These are phyloP conservation scores for Akanthomyces muscarius DNA, from an alignment of 2,329 filamentous ascomycete species.

Conservation along the genomic window DNA sequence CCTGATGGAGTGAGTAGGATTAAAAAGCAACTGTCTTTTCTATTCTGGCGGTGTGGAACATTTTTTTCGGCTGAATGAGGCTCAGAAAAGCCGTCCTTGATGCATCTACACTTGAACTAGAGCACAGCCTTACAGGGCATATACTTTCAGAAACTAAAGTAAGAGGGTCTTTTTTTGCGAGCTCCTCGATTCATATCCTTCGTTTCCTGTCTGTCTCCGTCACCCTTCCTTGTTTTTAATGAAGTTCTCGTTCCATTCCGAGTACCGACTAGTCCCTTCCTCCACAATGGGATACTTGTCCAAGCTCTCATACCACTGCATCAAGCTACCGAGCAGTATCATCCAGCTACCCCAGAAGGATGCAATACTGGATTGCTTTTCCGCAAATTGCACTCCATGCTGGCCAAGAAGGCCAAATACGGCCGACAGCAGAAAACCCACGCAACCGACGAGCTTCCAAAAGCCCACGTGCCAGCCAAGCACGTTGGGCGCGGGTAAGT, in stretches of 20 bases:
- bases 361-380: slow-evolving; percentile 44
- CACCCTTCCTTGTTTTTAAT: background rate
- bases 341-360: slow-evolving; percentile 44
- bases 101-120: no score
- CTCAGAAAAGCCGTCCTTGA: no score
- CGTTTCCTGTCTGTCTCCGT: no score
- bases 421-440: slow-evolving; percentile 55
- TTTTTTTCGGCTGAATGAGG: no score
- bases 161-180: no score
- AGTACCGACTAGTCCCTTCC: slow-evolving; percentile 2
- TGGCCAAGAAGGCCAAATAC: slow-evolving; percentile 53
- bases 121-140: no score
- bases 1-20: no score
- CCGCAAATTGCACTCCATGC: slow-evolving; percentile 34
- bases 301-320: slow-evolving; percentile 25
- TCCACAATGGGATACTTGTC: slow-evolving; percentile 23
- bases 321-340: slow-evolving; percentile 29
- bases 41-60: no score
- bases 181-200: no score
- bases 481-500: slow-evolving; percentile 48
- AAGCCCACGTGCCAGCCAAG: slow-evolving; percentile 65
- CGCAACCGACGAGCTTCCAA: slow-evolving; percentile 62
- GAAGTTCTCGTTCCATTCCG: background rate
- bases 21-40: no score
- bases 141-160: no score